phyloP scores from a whole-genome alignment of 768 basidiomycete species.

The Gloeostereum incarnatum region DNA sequence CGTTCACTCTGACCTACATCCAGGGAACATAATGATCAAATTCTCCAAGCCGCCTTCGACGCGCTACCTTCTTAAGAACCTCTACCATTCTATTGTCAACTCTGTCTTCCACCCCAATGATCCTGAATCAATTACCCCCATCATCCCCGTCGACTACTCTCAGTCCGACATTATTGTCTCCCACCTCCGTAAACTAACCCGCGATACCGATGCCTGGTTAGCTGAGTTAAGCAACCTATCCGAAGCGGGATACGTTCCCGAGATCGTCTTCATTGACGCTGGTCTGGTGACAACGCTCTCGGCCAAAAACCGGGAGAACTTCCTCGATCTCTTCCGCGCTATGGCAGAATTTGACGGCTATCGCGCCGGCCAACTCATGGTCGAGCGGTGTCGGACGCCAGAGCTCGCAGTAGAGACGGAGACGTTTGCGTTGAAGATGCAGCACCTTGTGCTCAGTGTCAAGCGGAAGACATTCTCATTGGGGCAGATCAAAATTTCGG shows the following conservation, averaged over 20 bases:
- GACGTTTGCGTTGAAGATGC: constrained; percentile 96
- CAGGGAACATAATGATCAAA: constrained; percentile 97
- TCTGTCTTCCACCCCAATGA: constrained; percentile 13
- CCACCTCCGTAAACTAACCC: constrained; percentile 49
- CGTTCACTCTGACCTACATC: constrained; percentile 86
- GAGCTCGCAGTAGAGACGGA: constrained; percentile 87
- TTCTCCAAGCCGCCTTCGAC: constrained; percentile 84
- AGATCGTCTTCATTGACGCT: constrained; percentile 94
- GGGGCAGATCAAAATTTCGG: constrained; percentile 93
- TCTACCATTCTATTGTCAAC: constrained; percentile 47
- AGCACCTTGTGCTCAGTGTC: constrained; percentile 86
- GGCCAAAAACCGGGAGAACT: constrained; percentile 78
- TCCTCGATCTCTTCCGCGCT: constrained; percentile 93
- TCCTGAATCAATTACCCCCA: constrained; percentile 15
- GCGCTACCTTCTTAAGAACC: constrained; percentile 46
- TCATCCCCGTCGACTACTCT: constrained; percentile 27
- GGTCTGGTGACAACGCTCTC: constrained; percentile 89
- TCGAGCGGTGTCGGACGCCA: constrained; percentile 87
- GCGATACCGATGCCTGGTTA: constrained; percentile 61
- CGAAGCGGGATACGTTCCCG: constrained; percentile 76
- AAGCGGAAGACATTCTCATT: constrained; percentile 97
- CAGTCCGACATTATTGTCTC: constrained; percentile 60
- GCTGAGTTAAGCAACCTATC: constrained; percentile 54
- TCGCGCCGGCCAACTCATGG: constrained; percentile 90
- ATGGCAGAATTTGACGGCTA: constrained; percentile 98